Evolutionary conservation across 169 alveolate genomes (phyloP).

Genomic region (Cryptosporidium andersoni): DNA sequence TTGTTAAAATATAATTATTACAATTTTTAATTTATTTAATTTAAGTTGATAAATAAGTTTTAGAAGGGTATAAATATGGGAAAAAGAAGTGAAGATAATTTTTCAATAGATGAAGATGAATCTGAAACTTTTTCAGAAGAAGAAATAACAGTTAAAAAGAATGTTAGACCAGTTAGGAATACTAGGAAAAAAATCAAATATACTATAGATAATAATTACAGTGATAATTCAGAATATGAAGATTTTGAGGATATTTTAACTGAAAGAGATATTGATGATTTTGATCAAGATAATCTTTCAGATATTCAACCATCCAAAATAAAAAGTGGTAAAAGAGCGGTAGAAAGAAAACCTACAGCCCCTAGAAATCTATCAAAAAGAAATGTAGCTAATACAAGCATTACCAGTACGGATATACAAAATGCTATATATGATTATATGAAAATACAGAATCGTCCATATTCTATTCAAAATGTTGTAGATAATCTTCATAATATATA

Average conservation of each 20-base stretch:
- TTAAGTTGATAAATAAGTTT: neutral
- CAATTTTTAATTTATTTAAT: neutral
- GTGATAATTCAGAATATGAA: slow-evolving; percentile 19
- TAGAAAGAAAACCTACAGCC: slow-evolving; percentile 27
- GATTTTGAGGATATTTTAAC: slow-evolving; percentile 21
- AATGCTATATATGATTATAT: slow-evolving; percentile 78
- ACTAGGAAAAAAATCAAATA: slow-evolving; percentile 27
- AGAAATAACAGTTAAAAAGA: slow-evolving; percentile 2
- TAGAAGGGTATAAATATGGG: slow-evolving; percentile 3
- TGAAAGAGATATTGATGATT: slow-evolving; percentile 59
- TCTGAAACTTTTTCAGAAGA: slow-evolving; percentile 12
- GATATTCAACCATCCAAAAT: slow-evolving; percentile 8
- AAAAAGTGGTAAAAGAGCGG: slow-evolving; percentile 7
- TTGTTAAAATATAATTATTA: neutral
- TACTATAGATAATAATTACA: too few relatives aligned
- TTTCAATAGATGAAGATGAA: slow-evolving; percentile 31
- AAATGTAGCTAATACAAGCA: slow-evolving; percentile 6
- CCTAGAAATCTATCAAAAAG: slow-evolving; percentile 59
- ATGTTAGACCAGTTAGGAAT: slow-evolving; percentile 21
- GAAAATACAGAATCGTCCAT: slow-evolving; percentile 83
- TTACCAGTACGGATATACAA: neutral
- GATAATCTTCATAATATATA: slow-evolving; percentile 79
- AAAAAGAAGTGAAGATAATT: slow-evolving; percentile 44
- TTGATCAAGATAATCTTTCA: slow-evolving; percentile 66
- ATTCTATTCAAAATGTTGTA: slow-evolving; percentile 80